A percentile compares a stretch with the other conserved stretches of the same genome.
Evolutionary conservation across 2,329 filamentous ascomycete species (phyloP).

Genomic region (Aspergillus intermedius): DNA sequence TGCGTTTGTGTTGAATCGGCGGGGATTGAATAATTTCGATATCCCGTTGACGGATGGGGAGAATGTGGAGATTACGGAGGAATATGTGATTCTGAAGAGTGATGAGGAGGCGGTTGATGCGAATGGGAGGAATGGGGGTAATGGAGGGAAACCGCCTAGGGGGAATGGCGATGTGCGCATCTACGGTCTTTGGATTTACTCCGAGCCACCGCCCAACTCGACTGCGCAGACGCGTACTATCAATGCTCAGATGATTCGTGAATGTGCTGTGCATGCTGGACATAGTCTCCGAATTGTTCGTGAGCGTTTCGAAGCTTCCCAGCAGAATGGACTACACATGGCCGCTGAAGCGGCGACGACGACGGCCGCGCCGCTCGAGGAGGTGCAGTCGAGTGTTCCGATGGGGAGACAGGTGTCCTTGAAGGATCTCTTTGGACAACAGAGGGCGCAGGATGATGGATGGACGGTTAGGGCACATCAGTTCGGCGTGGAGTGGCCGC

Average conservation of each 20-base stretch:
- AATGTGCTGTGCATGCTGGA: constrained; percentile 49
- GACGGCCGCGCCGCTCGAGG: constrained; percentile 28
- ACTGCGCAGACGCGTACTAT: constrained; percentile 48
- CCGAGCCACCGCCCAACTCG: constrained; percentile 50
- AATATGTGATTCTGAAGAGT: constrained; percentile 55
- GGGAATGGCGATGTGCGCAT: constrained; percentile 31
- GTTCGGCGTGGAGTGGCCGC: constrained; percentile 11
- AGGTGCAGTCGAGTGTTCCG: constrained; percentile 35
- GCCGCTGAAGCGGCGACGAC: constrained; percentile 23
- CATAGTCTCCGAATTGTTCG: constrained; percentile 42
- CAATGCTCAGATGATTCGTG: constrained; percentile 49
- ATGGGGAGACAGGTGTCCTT: constrained; percentile 51
- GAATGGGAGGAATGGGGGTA: constrained; percentile 8
- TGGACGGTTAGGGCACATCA: constrained; percentile 46
- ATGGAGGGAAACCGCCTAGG: constrained; percentile 12
- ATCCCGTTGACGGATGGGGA: constrained; percentile 53
- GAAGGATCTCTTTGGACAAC: constrained; percentile 50
- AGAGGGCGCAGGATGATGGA: constrained; percentile 46
- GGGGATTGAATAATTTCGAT: constrained; percentile 63
- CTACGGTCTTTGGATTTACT: constrained; percentile 60
- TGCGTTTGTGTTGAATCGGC: constrained; percentile 67
- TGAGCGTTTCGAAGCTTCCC: constrained; percentile 31
- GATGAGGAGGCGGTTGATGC: constrained; percentile 23
- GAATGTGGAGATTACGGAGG: constrained; percentile 59
- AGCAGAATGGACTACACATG: constrained; percentile 26